Base-by-base conservation (phyloP, 208 protist genomes). In the Borovskyia barvae region DNA sequence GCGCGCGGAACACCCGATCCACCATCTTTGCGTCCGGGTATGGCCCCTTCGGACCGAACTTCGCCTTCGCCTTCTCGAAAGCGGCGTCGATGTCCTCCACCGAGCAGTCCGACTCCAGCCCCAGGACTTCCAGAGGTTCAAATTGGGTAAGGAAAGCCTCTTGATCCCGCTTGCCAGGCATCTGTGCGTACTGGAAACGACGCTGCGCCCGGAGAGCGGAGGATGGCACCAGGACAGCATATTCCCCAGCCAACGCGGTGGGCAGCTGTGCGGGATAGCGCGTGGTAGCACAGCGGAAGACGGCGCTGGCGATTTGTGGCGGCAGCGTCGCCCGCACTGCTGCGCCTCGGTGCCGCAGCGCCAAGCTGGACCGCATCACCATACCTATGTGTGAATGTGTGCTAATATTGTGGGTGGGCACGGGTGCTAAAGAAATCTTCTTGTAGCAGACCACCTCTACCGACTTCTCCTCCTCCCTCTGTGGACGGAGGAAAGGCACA, bases 61-160 rank as follows among this genome's bases (percentile, higher is more conserved):
- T 77, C 11, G 68, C 77, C 60, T 75, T 83, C 67, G 70, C 66
- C 28, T 37, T 58, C 39, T 81, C 68, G 33, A 90, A 89, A 5
- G 82, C 74, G 20, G 50, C 74, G 37, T 93, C 81, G 45, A 93
- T 87, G 11, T 93, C 77, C 46, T 87, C 83, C n/a, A 90, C 60
- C 17, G 56, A 80, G 79, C 87, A 89, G 19, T 80, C 76, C 4
- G 80, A 53, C 20, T 77, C 60, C 17, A 93, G 66, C 3, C 69
- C 80, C 1, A 93, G 73, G 30, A 93, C 83, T 11, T 93, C 82
- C 26, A 93, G 43, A 9, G 87, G 87, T 26, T 93, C 78, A 40
- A 71, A 93, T 70, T 93, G 87, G 14, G 83, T 72, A 11, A 93
- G 78, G 60, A 93, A 93, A 0, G 86, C 82, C 67, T 93, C 86